Percentiles rank a stretch among this genome's conserved stretches.
These are phyloP conservation scores for Posidonia australis DNA, from an alignment of 106 monocot genomes.

Conservation along the genomic window DNA sequence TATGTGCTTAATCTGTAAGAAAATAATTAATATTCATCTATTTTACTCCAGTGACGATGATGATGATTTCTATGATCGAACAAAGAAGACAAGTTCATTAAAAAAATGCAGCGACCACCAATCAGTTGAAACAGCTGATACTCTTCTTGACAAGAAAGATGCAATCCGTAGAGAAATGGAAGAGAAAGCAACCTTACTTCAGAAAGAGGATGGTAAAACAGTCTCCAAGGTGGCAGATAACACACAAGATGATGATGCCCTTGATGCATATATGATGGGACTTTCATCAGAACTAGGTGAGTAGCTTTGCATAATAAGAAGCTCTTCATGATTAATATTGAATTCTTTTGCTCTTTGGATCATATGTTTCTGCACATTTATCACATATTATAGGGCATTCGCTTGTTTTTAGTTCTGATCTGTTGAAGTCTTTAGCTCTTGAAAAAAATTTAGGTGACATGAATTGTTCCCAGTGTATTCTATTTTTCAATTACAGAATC, in stretches of 20 bases:
- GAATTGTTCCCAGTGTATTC: too few relatives aligned
- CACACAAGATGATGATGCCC: constrained; percentile 48
- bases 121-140: constrained; percentile 80
- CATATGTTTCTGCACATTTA: too few relatives aligned
- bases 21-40: background rate
- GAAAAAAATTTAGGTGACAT: too few relatives aligned
- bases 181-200: constrained; percentile 44
- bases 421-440: too few relatives aligned
- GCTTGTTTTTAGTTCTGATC: too few relatives aligned
- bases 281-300: constrained; percentile 85
- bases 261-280: constrained; percentile 86
- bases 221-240: constrained; percentile 4
- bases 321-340: background rate
- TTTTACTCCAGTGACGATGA: constrained; percentile 54
- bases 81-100: constrained; percentile 40
- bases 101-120: constrained; percentile 38
- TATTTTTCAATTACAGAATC: too few relatives aligned
- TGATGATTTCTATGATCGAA: constrained; percentile 94
- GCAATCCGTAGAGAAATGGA: constrained; percentile 53
- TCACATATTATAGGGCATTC: too few relatives aligned
- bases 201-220: constrained; percentile 40
- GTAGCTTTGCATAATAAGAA: background rate
- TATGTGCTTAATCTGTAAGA: background rate
- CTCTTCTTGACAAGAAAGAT: constrained; percentile 83
- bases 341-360: too few relatives aligned